Base-by-base conservation (phyloP, 805 yeast species). In the Lipomyces sp. region DNA sequence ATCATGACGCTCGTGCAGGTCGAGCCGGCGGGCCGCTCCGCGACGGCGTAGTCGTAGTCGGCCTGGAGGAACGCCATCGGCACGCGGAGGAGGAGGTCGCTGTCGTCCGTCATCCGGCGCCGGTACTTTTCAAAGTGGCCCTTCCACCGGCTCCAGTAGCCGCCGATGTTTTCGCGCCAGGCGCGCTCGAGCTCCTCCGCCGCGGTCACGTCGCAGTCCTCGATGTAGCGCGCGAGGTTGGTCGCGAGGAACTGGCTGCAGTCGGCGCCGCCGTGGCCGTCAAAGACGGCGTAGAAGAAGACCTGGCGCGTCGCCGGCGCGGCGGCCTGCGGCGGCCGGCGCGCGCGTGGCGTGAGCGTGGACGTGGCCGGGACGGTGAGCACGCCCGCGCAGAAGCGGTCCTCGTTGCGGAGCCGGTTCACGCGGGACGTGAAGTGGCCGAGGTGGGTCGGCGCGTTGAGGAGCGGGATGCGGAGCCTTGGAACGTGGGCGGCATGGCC, bases 221-320 rank as follows among this genome's bases (percentile, higher is more conserved):
- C 95, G 64, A 78, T 78, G 61, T 66, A 74, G 58, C 63, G 65
- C 48, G 74, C 81, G 28, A 93, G 71, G 47, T 80, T 71, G 2
- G 73, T 67, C 19, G 74, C 69, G 11, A 90, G 70, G 61, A 76
- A 84, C 22, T 72, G 74, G 40, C 89, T 75, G 61, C 95, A 86
- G 47, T 82, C 82, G 22, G 74, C 75, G 21, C 96, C 95, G 6
- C 98, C 98, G 69, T 93, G 98, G 8, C 98, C 98, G 69, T 93
- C 98, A 67, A 86, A 89, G 1, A 93, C 76, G 40, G 80, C 79
- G 61, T 86, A 82, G 58, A 79, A 80, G 69, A 91, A 85, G 18
- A 82, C 80, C 44, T 70, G 64, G 24, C 68, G 63, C 21, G 49
- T 31, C 37, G 46, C 39, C 14, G 35, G 31, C 14, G 29, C 21